These are phyloP conservation scores for Ambrosia hybrid DNA, from an alignment of 140 eudicot species.

Conservation along the genomic window DNA sequence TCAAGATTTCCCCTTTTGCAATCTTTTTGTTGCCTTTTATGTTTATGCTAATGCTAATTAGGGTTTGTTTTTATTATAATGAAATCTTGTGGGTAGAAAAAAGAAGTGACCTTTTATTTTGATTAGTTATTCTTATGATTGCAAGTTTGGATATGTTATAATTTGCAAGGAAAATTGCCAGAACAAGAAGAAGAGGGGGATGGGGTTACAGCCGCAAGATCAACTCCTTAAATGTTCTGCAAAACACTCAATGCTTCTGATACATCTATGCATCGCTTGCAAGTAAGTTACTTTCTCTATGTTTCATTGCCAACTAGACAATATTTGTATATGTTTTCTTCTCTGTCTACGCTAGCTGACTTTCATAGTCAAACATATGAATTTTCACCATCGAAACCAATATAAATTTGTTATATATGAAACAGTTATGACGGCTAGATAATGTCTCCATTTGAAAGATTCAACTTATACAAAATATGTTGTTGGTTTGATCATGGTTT, in stretches of 20 bases:
- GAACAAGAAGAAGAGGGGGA: conserved; percentile 60
- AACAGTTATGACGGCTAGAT: neutral
- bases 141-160: conserved; percentile 25
- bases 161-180: conserved; percentile 47
- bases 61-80: too few species aligned
- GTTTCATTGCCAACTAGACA: neutral
- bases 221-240: conserved; percentile 94
- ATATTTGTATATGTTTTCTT: neutral
- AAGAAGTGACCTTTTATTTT: too few species aligned
- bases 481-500: neutral
- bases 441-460: neutral
- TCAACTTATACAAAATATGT: neutral
- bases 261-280: conserved; percentile 72
- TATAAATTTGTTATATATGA: neutral
- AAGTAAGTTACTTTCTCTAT: conserved; percentile 37
- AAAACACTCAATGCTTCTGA: conserved; percentile 96
- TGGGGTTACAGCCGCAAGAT: conserved; percentile 40
- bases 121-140: neutral
- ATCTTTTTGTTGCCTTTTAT: too few species aligned
- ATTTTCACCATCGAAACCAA: neutral
- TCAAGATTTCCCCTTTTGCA: too few species aligned
- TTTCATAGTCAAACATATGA: neutral
- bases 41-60: too few species aligned
- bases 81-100: too few species aligned
- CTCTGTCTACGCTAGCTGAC: neutral